phyloP scores from a whole-genome alignment of 1,284 basidiomycete species.

The Agaricales sp. region DNA sequence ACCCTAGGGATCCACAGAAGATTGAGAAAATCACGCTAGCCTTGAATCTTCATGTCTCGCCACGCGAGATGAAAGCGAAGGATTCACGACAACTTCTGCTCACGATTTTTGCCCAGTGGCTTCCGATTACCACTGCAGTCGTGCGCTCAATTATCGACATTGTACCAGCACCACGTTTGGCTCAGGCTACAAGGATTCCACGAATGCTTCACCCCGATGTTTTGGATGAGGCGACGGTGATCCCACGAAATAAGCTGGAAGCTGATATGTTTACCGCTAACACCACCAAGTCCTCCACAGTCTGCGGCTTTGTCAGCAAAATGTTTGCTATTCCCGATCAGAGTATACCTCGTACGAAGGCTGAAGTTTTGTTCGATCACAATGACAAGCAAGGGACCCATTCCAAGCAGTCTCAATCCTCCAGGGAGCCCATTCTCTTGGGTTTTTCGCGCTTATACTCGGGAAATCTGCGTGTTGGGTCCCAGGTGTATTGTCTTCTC shows the following conservation, averaged over 20 bases:
- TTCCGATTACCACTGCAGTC: constrained; percentile 87
- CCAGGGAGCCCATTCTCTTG: constrained; percentile 55
- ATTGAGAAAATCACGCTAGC: constrained; percentile 83
- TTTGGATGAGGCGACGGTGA: constrained; percentile 35
- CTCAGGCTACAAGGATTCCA: constrained; percentile 81
- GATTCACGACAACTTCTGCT: constrained; percentile 80
- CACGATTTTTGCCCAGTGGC: constrained; percentile 92
- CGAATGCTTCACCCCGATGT: constrained; percentile 88
- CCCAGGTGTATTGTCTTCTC: constrained; percentile 64
- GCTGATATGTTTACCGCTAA: constrained; percentile 72
- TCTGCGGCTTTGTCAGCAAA: constrained; percentile 93
- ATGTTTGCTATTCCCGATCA: constrained; percentile 88
- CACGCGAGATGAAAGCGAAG: constrained; percentile 88
- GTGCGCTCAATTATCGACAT: constrained; percentile 91
- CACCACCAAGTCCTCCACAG: constrained; percentile 42
- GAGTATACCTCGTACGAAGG: constrained; percentile 83
- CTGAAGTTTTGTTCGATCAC: constrained; percentile 71
- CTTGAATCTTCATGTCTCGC: constrained; percentile 76
- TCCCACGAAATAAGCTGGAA: constrained; percentile 75
- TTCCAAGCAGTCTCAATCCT: constrained; percentile 12
- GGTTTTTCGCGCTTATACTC: constrained; percentile 95
- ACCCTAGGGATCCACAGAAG: constrained; percentile 73
- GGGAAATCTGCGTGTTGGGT: constrained; percentile 67
- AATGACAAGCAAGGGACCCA: constrained; percentile 33
- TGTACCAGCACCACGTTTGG: constrained; percentile 77